A percentile compares a stretch with the other conserved stretches of the same genome.
Conservation (phyloP, 1,284 basidiomycete species). For the Boletus subluridellus region DNA sequence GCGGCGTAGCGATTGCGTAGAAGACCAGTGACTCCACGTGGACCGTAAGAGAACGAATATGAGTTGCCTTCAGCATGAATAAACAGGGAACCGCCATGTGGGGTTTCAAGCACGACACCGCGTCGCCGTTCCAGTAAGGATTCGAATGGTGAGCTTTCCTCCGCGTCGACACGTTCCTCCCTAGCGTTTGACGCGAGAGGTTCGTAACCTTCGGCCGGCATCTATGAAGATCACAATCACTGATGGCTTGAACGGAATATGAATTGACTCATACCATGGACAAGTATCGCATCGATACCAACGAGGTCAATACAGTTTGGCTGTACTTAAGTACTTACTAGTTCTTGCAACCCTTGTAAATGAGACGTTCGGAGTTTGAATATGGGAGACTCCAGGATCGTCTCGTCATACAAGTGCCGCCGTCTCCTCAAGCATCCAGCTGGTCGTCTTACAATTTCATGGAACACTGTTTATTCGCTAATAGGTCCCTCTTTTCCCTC, state of each 20-base stretch:
- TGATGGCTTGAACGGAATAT: background rate
- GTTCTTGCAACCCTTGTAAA: no score
- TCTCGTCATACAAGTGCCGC: no score
- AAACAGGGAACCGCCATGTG: slow-evolving; percentile 33
- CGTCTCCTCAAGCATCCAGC: background rate
- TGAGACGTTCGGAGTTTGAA: background rate
- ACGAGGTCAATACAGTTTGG: no score
- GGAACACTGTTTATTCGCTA: background rate
- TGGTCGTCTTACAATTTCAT: background rate
- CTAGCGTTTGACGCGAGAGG: slow-evolving; percentile 8
- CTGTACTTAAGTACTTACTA: no score
- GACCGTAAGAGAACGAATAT: slow-evolving; percentile 69
- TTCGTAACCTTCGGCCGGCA: slow-evolving; percentile 16
- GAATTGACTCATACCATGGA: slow-evolving; percentile 16
- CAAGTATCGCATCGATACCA: background rate
- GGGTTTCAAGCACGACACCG: slow-evolving; percentile 22
- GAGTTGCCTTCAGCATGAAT: slow-evolving; percentile 39
- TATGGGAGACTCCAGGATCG: background rate
- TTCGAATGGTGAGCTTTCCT: slow-evolving; percentile 14
- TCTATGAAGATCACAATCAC: slow-evolving; percentile 8
- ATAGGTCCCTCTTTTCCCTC: no score
- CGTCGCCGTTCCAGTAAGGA: slow-evolving; percentile 19
- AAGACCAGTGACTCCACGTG: slow-evolving; percentile 60
- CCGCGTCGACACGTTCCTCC: slow-evolving; percentile 17
- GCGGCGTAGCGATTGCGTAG: slow-evolving; percentile 59